These are phyloP conservation scores for Chlorella ohadii DNA, from an alignment of 139 green algal genomes.

Conservation along the genomic window DNA sequence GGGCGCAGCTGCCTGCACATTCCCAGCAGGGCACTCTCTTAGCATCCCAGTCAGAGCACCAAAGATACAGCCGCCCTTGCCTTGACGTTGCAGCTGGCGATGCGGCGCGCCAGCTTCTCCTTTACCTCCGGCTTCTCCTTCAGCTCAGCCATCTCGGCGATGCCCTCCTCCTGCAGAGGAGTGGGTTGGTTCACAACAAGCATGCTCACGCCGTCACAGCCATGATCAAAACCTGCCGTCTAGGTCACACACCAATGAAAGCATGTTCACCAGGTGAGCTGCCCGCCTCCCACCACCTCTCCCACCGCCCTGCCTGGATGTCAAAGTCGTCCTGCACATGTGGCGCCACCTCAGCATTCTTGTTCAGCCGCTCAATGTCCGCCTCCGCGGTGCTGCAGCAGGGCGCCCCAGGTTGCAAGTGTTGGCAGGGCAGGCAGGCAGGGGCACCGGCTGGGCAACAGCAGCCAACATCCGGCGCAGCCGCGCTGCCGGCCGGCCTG, in stretches of 20 bases:
- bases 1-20: slow-evolving; percentile 40
- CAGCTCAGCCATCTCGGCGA: slow-evolving; percentile 37
- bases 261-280: too few species aligned
- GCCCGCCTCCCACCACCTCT: background rate
- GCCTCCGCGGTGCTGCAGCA: slow-evolving; percentile 69
- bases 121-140: slow-evolving; percentile 48
- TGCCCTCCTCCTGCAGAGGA: slow-evolving; percentile 48
- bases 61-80: slow-evolving; percentile 42
- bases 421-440: background rate
- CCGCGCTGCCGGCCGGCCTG: too few species aligned
- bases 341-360: slow-evolving; percentile 67
- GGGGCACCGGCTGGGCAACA: too few species aligned
- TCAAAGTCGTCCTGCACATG: slow-evolving; percentile 91
- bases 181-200: too few species aligned
- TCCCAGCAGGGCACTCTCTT: too few species aligned
- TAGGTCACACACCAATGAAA: too few species aligned
- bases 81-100: slow-evolving; percentile 28
- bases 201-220: too few species aligned
- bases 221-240: too few species aligned
- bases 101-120: slow-evolving; percentile 73
- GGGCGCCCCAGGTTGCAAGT: background rate
- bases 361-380: slow-evolving; percentile 53
- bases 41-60: too few species aligned
- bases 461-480: too few species aligned
- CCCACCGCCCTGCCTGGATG: slow-evolving; percentile 37